Percentiles rank a stretch among this genome's conserved stretches.
Conservation (phyloP, 768 basidiomycete species). For the Rhodotorula diobovata region DNA sequence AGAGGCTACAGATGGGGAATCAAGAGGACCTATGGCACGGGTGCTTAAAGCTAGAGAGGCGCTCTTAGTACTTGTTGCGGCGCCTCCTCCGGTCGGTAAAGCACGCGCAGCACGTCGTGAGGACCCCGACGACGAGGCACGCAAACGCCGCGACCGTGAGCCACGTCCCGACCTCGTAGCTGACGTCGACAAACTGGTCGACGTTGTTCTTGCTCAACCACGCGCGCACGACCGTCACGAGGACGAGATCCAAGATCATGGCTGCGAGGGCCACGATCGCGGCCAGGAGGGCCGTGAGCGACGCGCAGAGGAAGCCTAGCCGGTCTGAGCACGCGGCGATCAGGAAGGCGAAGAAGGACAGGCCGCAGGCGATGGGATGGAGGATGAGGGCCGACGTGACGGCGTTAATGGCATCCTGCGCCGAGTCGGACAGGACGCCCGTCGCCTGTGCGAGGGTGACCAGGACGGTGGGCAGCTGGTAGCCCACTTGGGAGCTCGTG, state of each 20-base stretch:
- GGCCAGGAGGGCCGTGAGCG: constrained; percentile 44
- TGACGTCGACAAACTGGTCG: background rate
- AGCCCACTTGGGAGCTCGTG: constrained; percentile 4
- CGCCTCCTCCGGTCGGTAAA: background rate
- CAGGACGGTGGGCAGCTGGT: constrained; percentile 15
- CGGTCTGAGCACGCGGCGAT: constrained; percentile 44
- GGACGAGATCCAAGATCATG: constrained; percentile 38
- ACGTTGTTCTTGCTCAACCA: constrained; percentile 3
- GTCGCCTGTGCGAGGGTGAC: background rate
- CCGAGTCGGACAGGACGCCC: background rate
- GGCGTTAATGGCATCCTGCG: constrained; percentile 22
- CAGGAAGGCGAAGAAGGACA: constrained; percentile 47
- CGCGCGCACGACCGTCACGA: constrained; percentile 43
- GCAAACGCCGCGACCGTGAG: constrained; percentile 24
- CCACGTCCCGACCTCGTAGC: constrained; percentile 15
- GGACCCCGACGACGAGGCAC: constrained; percentile 26
- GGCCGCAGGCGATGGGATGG: constrained; percentile 46
- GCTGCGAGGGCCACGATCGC: constrained; percentile 43
- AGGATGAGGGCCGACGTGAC: constrained; percentile 46
- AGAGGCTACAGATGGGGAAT: too few species aligned
- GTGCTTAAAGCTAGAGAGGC: too few species aligned
- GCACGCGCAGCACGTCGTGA: constrained; percentile 20
- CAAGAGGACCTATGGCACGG: background rate
- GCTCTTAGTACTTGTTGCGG: constrained; percentile 2
- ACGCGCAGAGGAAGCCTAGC: constrained; percentile 46